Evolutionary conservation across 2,329 filamentous ascomycete genomes (phyloP).

Genomic region (Teratosphaeria zuluensis): DNA sequence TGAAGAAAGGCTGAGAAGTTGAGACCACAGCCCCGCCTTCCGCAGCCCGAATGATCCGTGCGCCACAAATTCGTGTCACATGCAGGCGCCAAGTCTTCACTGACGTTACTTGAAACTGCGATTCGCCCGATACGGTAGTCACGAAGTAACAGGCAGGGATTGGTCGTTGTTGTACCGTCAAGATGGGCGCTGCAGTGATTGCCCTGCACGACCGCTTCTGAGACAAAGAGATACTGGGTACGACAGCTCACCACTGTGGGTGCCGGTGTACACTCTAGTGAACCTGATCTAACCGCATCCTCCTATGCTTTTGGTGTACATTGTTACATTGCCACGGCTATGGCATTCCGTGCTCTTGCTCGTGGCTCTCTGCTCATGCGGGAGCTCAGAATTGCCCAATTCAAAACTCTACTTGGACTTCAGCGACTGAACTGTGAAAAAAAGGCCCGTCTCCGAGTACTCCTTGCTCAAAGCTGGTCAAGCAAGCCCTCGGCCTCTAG

Average conservation of each 20-base stretch:
- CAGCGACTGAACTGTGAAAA: too few species aligned
- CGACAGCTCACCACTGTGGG: background rate
- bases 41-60: background rate
- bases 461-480: conserved; percentile 47
- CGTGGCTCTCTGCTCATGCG: background rate
- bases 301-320: background rate
- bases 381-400: background rate
- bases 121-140: background rate
- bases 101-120: background rate
- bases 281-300: background rate
- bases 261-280: background rate
- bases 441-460: background rate
- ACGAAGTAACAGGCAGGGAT: background rate
- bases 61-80: background rate
- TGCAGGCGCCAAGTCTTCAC: background rate
- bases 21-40: background rate
- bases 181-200: background rate
- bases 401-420: background rate
- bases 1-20: background rate
- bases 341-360: background rate
- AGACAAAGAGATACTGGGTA: background rate
- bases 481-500: conserved; percentile 83
- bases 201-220: background rate
- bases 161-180: background rate
- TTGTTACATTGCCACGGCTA: background rate